Base-by-base conservation (phyloP, 1,284 basidiomycete species). In the Microbotryum saponariae region DNA sequence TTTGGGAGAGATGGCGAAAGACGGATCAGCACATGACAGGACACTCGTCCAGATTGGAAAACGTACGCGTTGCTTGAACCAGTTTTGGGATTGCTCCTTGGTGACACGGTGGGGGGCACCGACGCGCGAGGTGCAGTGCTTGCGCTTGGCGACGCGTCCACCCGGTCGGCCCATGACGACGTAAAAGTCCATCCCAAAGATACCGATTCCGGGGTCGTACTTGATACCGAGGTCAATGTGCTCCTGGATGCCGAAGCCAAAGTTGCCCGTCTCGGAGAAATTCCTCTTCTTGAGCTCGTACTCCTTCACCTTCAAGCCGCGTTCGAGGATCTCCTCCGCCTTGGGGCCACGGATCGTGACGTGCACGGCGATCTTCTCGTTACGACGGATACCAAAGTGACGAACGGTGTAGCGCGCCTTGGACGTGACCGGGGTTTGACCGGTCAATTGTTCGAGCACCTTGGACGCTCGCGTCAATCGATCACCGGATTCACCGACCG, bases 391-490 rank as follows among this genome's bases (percentile, higher is more conserved):
- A 78, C 91, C 89, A 82, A 98, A 98, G 63, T 90, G 90, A 75
- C 94, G 92, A 79, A 98, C 91, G 74, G 96, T 98, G 89, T 96
- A 98, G 73, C 94, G 91, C 68, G 94, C 94, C 85, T 97, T 98
- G 78, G 91, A 96, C 74, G 94, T 97, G 73, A 98, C 94, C 75
- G 96, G 94, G 63, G 94, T 92, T 83, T 98, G 94, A 76, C 94
- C 96, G 72, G 94, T 98, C 69, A 99, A 87, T 81, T 99, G 96
- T 81, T 99, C 96, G 75, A 99, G 83, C 72, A 98, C 94, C 82
- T 98, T 98, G 78, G 94, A 92, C 66, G 94, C 94, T 82, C 96
- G 89, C 72, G 96, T 99, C 73, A 98, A 83, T 78, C 94, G 86
- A 85, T 98, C 94, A 82, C 94, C 94, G 73, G 93, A 97, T 83